Evolutionary conservation across 768 basidiomycete species (phyloP), one percentile per base, ranked within the genome.

Genomic region (Rhodocollybia butyracea): DNA sequence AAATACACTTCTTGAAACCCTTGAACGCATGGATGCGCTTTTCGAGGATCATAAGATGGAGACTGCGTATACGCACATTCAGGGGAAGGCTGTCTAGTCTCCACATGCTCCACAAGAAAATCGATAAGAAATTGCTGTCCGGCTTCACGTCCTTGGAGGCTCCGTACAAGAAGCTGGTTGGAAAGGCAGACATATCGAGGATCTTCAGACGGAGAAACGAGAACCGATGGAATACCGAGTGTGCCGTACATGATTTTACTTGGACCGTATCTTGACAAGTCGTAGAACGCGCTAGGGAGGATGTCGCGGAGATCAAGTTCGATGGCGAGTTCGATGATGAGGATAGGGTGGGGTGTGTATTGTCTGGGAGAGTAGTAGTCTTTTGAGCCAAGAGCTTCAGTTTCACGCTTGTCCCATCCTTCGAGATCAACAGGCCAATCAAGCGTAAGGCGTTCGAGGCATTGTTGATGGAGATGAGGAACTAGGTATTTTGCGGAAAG

Each of bases 1-100:
- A 90, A 78, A 73, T 81, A 81, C 71, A 91, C 82, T 66, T 84
- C 88, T 69, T 89, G 86, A 69, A 87, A 88, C 13, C 87, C 85
- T 50, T 89, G 85, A 55, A 72, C 70, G 68, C 89, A 91, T 48
- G 68, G 61, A 30, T 71, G 55, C 13, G 42, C 26, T 17, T 64
- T 55, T 27, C 58, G 57, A 63, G 70, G 5, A 64, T n/a, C n/a
- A n/a, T 66, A 54, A 56, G 57, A 50, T 17, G 58, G 48, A 22
- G 13, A 19, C 27, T 26, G 58, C 8, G 30, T 12, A 27, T 53
- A 34, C 38, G 24, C 27, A 31, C 51, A 53, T 41, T 19, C 24
- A 0, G 66, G 55, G 4, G 85, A 76, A 0, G 83, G 77, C 1
- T 63, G 21, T 2, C 82, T 81, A 42, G 69, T 67, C 51, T 76